phyloP scores from a whole-genome alignment of 768 basidiomycete species.

The Filobasidium floriforme region DNA sequence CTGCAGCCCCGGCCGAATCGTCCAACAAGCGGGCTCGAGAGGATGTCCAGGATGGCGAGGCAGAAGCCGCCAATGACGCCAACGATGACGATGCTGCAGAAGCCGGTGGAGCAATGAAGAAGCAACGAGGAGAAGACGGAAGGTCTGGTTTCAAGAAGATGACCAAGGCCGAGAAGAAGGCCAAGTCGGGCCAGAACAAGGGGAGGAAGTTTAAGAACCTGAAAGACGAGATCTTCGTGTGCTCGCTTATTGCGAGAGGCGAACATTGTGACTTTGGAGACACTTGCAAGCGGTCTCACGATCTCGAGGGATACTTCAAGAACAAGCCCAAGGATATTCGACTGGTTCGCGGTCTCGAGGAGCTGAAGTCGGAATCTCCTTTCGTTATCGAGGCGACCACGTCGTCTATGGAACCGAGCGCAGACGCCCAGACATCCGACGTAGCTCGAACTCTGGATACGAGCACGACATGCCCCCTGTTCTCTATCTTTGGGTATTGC shows the following conservation, averaged over 20 bases:
- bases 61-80: conserved; percentile 1
- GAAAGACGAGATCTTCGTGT: conserved; percentile 72
- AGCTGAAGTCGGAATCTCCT: conserved; percentile 51
- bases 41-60: conserved; percentile 9
- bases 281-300: conserved; percentile 74
- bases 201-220: conserved; percentile 68
- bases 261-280: conserved; percentile 62
- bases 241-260: conserved; percentile 69
- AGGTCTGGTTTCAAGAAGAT: conserved; percentile 18
- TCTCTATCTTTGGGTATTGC: conserved; percentile 64
- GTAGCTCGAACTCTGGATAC: conserved; percentile 43
- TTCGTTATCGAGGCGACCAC: conserved; percentile 46
- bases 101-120: conserved; percentile 31
- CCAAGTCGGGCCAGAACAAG: conserved; percentile 64
- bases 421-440: neutral
- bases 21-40: conserved; percentile 16
- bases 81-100: conserved; percentile 10
- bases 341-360: conserved; percentile 49
- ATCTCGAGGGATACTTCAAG: conserved; percentile 64
- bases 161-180: conserved; percentile 35
- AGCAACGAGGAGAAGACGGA: conserved; percentile 19
- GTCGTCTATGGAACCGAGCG: neutral
- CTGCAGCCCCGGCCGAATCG: conserved; percentile 37
- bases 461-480: conserved; percentile 59
- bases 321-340: conserved; percentile 67